A percentile compares a stretch with the other conserved stretches of the same genome.
Evolutionary conservation across 2,329 filamentous ascomycete species (phyloP).

Genomic region (Aureobasidium sp.): DNA sequence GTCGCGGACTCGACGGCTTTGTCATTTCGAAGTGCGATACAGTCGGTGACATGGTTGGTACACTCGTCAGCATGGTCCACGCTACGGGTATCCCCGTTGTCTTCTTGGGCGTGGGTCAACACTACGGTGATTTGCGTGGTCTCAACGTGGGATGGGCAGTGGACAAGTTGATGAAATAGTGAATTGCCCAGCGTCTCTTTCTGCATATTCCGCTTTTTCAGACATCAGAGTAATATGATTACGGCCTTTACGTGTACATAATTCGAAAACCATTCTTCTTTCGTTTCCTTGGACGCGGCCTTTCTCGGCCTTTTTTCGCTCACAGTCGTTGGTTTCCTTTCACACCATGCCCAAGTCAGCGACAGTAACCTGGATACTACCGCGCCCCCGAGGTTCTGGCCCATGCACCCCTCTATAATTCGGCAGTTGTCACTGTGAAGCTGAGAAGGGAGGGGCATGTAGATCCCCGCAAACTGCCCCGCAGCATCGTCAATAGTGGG

Average conservation of each 20-base stretch:
- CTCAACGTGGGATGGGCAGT: slow-evolving; percentile 59
- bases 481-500: slow-evolving; percentile 1
- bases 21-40: slow-evolving; percentile 99
- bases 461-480: slow-evolving; percentile 1
- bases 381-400: neutral
- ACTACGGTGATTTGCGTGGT: slow-evolving; percentile 58
- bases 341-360: neutral
- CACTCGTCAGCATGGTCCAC: slow-evolving; percentile 93
- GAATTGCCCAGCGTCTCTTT: neutral
- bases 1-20: slow-evolving; percentile 83
- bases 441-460: neutral
- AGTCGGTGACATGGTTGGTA: slow-evolving; percentile 97
- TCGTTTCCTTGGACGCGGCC: neutral
- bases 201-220: neutral
- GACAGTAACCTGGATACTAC: neutral
- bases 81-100: slow-evolving; percentile 93
- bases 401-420: neutral
- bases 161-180: slow-evolving; percentile 50
- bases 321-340: neutral
- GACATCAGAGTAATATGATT: neutral
- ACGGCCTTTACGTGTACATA: neutral
- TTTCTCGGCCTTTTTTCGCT: neutral
- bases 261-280: neutral
- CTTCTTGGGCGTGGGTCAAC: slow-evolving; percentile 71
- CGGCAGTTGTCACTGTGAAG: slow-evolving; percentile 5